These are phyloP conservation scores for Fusarium xylarioides DNA, from an alignment of 2,329 filamentous ascomycete genomes.

Conservation along the genomic window DNA sequence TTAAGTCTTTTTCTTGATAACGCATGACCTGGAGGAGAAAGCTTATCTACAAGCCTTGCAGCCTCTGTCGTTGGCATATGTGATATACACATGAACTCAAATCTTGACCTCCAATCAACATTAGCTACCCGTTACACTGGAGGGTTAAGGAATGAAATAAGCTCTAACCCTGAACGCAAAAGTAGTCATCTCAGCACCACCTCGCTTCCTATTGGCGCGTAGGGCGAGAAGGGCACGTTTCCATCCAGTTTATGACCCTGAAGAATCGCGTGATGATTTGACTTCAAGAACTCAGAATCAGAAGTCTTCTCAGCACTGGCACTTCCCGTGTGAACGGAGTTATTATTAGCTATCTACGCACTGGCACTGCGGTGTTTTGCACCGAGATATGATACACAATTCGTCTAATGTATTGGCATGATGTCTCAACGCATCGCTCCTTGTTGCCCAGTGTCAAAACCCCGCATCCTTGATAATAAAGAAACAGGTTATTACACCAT, in stretches of 20 bases:
- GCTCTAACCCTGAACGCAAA: background rate
- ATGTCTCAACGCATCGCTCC: background rate
- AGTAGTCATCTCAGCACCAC: background rate
- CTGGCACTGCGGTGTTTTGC: background rate
- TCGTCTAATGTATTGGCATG: background rate
- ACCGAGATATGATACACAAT: background rate
- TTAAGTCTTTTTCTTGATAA: accelerated
- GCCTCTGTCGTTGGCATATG: background rate
- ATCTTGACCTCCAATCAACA: background rate
- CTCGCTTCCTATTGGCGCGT: too few relatives aligned
- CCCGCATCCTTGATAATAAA: background rate
- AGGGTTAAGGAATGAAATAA: too few relatives aligned
- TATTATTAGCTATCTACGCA: too few relatives aligned
- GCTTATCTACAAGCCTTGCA: accelerated
- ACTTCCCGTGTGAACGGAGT: too few relatives aligned
- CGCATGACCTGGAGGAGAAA: accelerated
- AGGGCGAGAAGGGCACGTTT: too few relatives aligned
- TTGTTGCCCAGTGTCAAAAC: background rate
- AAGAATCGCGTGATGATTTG: too few relatives aligned
- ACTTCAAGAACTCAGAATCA: too few relatives aligned
- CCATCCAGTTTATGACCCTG: too few relatives aligned
- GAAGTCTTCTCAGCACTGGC: too few relatives aligned
- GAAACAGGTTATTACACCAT: accelerated
- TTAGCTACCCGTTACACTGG: background rate
- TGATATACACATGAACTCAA: background rate